These are phyloP conservation scores for Quercus parvula DNA, from an alignment of 306 rosid species.

Conservation along the genomic window DNA sequence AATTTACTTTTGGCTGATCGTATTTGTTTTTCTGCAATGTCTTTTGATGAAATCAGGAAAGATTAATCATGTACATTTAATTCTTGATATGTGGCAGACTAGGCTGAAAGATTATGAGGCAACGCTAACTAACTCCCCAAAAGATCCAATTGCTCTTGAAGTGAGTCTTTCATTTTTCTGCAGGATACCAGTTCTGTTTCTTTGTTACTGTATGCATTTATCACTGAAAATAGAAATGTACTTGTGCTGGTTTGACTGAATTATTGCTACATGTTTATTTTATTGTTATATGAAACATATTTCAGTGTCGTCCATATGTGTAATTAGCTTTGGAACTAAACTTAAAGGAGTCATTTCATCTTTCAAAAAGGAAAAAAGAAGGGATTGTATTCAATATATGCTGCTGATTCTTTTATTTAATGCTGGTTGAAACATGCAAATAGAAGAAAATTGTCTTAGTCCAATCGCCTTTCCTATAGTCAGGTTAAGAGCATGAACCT, in stretches of 20 bases:
- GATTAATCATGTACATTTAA: constrained; percentile 8
- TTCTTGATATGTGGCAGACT: constrained; percentile 53
- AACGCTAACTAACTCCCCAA: constrained; percentile 60
- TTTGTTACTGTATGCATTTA: constrained; percentile 17
- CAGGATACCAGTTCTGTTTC: constrained; percentile 22
- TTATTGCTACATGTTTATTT: neutral
- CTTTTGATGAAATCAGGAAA: neutral
- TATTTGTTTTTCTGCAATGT: neutral
- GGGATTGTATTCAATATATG: neutral
- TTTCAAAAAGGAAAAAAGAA: neutral
- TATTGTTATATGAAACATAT: neutral
- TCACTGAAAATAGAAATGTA: neutral
- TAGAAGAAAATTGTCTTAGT: neutral
- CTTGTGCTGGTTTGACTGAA: neutral
- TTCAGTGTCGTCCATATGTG: neutral
- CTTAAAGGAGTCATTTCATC: neutral
- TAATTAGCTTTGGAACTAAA: neutral
- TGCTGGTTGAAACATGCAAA: neutral
- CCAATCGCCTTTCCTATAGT: neutral
- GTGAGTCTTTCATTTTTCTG: constrained; percentile 45
- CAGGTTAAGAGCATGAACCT: neutral
- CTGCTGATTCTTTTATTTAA: neutral
- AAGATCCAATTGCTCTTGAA: constrained; percentile 79
- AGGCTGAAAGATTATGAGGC: constrained; percentile 73
- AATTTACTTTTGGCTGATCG: neutral